Evolutionary conservation across 345 rosid genomes (phyloP), one percentile per base, ranked within the genome.

Genomic region (Raphanus raphanistrum): DNA sequence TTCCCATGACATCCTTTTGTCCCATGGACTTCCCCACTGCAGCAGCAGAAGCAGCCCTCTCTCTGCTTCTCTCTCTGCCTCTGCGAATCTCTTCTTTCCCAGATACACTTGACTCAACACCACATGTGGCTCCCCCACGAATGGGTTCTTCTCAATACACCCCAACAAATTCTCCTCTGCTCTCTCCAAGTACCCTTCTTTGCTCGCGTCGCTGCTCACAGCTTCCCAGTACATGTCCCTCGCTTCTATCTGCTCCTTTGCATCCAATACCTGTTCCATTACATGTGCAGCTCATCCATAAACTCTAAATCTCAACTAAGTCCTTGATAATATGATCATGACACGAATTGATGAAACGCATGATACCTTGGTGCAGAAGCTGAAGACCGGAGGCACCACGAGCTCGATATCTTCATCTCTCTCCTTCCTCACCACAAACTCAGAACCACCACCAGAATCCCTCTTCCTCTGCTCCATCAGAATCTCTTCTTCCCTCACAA

Each of bases 1-100:
- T 83, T 87, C 92, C 98, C 96, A 92, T 13, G 98, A 84, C 88
- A 79, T 90, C 84, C 98, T 88, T 86, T 92, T 92, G 71, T 92
- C 98, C 97, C 98, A 89, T 2, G 98, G 91, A 52, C 92, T 89
- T 8, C 96, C 97, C 99, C 98, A 92, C 63, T 90, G 94, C 86
- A 95, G 71, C 27, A 90, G 62, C 26, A 92, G 82, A 25, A 66
- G 82, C 35, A 95, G 84, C 59, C 99, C 99, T 50, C 50, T 86
- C 81, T 76, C 90, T 0, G 91, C 93, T 69, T 80, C 89, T 48
- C 43, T 79, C 76, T 87, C 92, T 0, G 92, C 98, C 71, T 90
- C 98, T 77, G 88, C 88, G 59, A 84, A 91, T 84, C 77, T 84
- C 67, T 90, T 89, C 78, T 82, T 74, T 4, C 84, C 66, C 75